Evolutionary conservation across 1,139 yeast genomes (phyloP), one percentile per base, ranked within the genome.

Genomic region (Suhomyces anneliseae): DNA sequence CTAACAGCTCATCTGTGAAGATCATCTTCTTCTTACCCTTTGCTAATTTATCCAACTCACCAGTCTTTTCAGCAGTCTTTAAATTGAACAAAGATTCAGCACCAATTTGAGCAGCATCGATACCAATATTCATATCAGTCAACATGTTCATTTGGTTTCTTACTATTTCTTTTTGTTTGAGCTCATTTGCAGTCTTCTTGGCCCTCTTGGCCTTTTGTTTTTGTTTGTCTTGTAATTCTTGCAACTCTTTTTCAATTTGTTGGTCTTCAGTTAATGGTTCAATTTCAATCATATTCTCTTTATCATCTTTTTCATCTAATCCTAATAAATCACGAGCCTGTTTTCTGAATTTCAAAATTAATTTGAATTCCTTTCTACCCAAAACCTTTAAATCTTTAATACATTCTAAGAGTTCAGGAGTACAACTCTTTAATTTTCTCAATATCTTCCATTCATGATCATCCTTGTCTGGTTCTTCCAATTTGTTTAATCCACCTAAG

Each of bases 61-160:
- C 97, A 2, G 96, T 85, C 64, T 86, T 87, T 65, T 88, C 90
- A 2, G 97, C 97, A 15, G 81, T 70, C 60, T 84, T 86, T 63
- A 93, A 76, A 61, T 85, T 89, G 71, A 93, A 93, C 51, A 92
- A 72, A 0, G 95, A 80, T 49, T 89, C 95, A 40, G 87, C 78
- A 44, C 95, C 96, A 47, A 80, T 70, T 46, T 80, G 81, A n/a
- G 90, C 93, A 15, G 96, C 97, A 65, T 93, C 99, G 41, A 90
- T 76, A 77, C 98, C 98, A 55, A 93, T 84, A 60, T 90, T 96
- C 76, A 81, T 82, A 60, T 95, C 97, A 3, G 97, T 88, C 51
- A 88, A 75, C 97, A 93, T 92, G 64, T 89, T 90, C 95, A 93
- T 87, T 69, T 93, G 98, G 87, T 90, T 85, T 69, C 98, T 82